Percentiles rank a stretch among this genome's conserved stretches.
Evolutionary conservation across 2,329 filamentous ascomycete genomes (phyloP).

Genomic region (Colletotrichum shisoi): DNA sequence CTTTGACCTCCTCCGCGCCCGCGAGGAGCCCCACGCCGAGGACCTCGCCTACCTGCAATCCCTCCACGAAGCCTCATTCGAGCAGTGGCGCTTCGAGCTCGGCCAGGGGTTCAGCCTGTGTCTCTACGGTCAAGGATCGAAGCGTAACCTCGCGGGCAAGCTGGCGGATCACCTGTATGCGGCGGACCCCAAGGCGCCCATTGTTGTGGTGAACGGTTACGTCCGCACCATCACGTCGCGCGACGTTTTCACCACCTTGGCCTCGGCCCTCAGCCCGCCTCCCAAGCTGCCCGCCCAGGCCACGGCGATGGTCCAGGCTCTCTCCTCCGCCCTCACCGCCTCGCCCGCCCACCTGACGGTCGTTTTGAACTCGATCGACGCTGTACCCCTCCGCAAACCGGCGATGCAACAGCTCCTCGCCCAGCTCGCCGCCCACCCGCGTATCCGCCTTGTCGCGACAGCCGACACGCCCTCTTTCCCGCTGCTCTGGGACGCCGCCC

Average conservation of each 20-base stretch:
- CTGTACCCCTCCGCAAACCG: conserved; percentile 74
- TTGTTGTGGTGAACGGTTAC: conserved; percentile 90
- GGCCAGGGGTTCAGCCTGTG: conserved; percentile 87
- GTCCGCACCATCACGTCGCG: conserved; percentile 69
- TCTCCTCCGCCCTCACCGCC: conserved; percentile 68
- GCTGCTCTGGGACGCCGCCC: conserved; percentile 85
- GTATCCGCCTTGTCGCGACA: conserved; percentile 77
- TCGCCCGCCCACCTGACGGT: conserved; percentile 65
- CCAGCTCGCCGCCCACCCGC: conserved; percentile 75
- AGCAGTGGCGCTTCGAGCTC: conserved; percentile 93
- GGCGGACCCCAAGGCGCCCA: conserved; percentile 60
- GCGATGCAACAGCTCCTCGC: conserved; percentile 76
- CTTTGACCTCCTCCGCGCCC: conserved; percentile 72
- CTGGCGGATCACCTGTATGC: conserved; percentile 77
- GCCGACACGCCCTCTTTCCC: conserved; percentile 88
- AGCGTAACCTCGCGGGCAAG: conserved; percentile 74
- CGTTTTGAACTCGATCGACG: conserved; percentile 87
- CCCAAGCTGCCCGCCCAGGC: conserved; percentile 67
- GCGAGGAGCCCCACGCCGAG: conserved; percentile 71
- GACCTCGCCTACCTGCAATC: conserved; percentile 76
- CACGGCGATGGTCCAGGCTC: conserved; percentile 70
- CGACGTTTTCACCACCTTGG: conserved; percentile 75
- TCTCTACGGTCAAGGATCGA: conserved; percentile 92
- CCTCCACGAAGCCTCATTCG: conserved; percentile 81
- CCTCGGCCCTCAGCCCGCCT: conserved; percentile 64